Evolutionary conservation across 148 eudicot species (phyloP).

Genomic region (Bassia scoparia): DNA sequence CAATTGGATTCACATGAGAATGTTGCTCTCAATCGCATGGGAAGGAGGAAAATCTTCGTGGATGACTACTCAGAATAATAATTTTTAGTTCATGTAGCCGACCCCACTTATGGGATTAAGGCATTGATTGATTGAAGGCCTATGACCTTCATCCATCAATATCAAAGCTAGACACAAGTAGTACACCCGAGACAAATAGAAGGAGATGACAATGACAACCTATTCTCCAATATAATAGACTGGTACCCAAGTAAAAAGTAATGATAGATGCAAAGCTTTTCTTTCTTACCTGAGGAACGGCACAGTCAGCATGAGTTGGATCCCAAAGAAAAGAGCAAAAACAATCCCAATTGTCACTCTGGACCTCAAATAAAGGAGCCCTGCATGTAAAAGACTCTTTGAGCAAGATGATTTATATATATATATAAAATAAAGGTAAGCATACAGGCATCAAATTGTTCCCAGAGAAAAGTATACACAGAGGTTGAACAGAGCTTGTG

Average conservation of each 20-base stretch:
- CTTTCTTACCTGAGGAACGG: slow-evolving; percentile 75
- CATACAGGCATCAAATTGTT: background rate
- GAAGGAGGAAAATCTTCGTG: too few species aligned
- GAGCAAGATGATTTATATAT: slow-evolving; percentile 22
- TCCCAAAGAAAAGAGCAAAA: slow-evolving; percentile 78
- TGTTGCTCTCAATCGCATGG: too few species aligned
- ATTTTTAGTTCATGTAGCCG: too few species aligned
- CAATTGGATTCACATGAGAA: too few species aligned
- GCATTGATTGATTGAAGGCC: too few species aligned
- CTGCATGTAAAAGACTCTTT: slow-evolving; percentile 35
- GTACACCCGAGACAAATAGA: background rate
- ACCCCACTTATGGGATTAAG: too few species aligned
- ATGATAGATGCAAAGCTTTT: slow-evolving; percentile 13
- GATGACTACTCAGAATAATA: too few species aligned
- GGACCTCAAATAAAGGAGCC: slow-evolving; percentile 98
- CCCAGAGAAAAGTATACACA: background rate
- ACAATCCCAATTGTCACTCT: slow-evolving; percentile 90
- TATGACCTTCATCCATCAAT: too few species aligned
- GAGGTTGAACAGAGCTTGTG: slow-evolving; percentile 1
- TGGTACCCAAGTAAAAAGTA: background rate
- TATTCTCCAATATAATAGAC: background rate
- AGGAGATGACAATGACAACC: background rate
- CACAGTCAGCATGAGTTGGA: slow-evolving; percentile 88
- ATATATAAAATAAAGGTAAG: slow-evolving; percentile 5
- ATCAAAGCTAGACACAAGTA: background rate